Base-by-base conservation (phyloP, 2,329 filamentous ascomycete genomes). In the Talaromyces sp. region DNA sequence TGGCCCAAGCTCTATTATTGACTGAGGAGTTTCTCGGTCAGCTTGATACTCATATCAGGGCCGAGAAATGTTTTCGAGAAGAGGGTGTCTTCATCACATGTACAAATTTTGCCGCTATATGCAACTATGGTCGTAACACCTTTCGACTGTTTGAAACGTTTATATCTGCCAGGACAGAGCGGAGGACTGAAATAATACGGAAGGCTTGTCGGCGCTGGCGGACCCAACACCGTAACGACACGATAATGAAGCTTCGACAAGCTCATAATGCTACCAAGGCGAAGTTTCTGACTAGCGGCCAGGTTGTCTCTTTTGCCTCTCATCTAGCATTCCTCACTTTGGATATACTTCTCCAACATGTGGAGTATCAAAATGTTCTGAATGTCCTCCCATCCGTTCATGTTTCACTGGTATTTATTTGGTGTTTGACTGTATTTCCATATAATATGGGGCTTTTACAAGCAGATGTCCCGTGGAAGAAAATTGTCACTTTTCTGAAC, bases 21-120 rank as follows among this genome's bases (percentile, higher is more conserved):
- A 73, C 72, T 7, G 65, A 70, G 0, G 70, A 76, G 1, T 84
- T 82, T 57, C 66, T 81, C 2, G 68, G 67, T 4, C 72, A 78
- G 4, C 70, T 87, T 2, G 76, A 80, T 56, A 73, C 73, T 30
- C 78, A 84, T 33, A 77, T 84, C 59, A 73, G 72, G 19, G 73
- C 77, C 9, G 71, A 80, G 0, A 79, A 77, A 9, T 79, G 78
- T 52, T 83, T 78, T 73, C 82, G 78, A 63, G 79, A 84, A 55
- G 77, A 82, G 63, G 84, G 84, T 0, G 79, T 83, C 3, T 82
- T 82, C 58, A 77, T 86, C 15, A 80, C 80, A 3, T 79, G 84
- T 7, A 78, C 80, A 7, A 85, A 85, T 64, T 78, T 84, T 55
- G 79, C 83, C 1, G 79, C 79, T 2, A 75, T 87, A 17, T 80